Conservation (phyloP, 2,329 filamentous ascomycete species). For the Paraphoma sp. region DNA sequence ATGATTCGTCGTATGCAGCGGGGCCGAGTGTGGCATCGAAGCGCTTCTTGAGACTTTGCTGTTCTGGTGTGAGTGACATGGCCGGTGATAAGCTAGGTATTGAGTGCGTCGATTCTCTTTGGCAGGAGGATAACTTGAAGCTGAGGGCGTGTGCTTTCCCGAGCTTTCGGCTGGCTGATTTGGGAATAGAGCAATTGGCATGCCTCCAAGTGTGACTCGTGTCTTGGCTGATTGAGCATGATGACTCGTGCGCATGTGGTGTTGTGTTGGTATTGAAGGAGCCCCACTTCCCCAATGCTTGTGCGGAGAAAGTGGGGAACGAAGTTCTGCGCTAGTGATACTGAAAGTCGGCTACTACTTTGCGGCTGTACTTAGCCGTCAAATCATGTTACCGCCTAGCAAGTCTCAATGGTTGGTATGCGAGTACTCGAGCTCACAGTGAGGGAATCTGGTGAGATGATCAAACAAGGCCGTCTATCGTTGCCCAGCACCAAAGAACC, state of each 20-base stretch:
- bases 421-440: no score
- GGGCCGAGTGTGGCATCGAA: constrained; percentile 33
- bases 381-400: not conserved
- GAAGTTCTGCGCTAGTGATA: not conserved
- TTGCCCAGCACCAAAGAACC: constrained; percentile 33
- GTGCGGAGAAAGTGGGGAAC: constrained; percentile 13
- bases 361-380: not conserved
- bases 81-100: constrained; percentile 4
- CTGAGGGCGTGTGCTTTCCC: no score
- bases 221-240: no score
- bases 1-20: constrained; percentile 32
- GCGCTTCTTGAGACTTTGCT: constrained; percentile 28
- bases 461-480: no score
- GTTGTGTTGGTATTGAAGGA: not conserved
- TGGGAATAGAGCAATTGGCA: not conserved
- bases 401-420: no score
- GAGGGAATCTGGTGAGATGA: no score
- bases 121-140: no score
- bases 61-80: constrained; percentile 29
- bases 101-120: no score
- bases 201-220: not conserved
- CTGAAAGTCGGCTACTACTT: not conserved
- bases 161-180: no score
- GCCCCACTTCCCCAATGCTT: constrained; percentile 16
- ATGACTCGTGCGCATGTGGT: no score